These are phyloP conservation scores for Lentinula boryana DNA, from an alignment of 768 basidiomycete species.

Conservation along the genomic window DNA sequence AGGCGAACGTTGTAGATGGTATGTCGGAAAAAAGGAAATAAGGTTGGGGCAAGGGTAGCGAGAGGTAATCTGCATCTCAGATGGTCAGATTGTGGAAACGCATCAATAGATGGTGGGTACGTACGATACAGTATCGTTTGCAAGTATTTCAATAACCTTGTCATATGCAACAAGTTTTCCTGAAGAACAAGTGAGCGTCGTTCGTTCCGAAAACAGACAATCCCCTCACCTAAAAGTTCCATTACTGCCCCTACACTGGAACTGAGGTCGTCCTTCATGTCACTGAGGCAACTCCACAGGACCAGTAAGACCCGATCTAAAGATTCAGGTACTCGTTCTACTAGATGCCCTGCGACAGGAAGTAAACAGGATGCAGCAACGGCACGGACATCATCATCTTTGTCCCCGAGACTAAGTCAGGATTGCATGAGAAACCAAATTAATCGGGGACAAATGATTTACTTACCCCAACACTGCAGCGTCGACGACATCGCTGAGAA, in stretches of 20 bases:
- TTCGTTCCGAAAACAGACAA: not conserved
- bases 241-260: conserved; percentile 96
- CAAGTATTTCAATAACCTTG: conserved; percentile 72
- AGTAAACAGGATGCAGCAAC: conserved; percentile 90
- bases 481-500: conserved; percentile 80
- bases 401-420: conserved; percentile 68
- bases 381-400: conserved; percentile 93
- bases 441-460: not conserved
- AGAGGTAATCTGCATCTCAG: conserved; percentile 57
- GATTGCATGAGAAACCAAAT: not conserved
- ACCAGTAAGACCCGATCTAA: conserved; percentile 73
- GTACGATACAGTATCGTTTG: conserved; percentile 63
- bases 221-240: conserved; percentile 83
- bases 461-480: conserved; percentile 86
- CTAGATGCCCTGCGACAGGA: conserved; percentile 81
- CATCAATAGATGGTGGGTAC: conserved; percentile 20
- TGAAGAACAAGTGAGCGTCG: conserved; percentile 19
- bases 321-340: conserved; percentile 65
- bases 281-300: conserved; percentile 83
- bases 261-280: conserved; percentile 95
- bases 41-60: conserved; percentile 73
- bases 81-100: not conserved
- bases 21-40: conserved; percentile 97
- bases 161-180: conserved; percentile 80
- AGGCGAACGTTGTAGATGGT: conserved; percentile 91